Conservation (phyloP, 371 early-diverging fungal genomes). For the Circinella umbellata region DNA sequence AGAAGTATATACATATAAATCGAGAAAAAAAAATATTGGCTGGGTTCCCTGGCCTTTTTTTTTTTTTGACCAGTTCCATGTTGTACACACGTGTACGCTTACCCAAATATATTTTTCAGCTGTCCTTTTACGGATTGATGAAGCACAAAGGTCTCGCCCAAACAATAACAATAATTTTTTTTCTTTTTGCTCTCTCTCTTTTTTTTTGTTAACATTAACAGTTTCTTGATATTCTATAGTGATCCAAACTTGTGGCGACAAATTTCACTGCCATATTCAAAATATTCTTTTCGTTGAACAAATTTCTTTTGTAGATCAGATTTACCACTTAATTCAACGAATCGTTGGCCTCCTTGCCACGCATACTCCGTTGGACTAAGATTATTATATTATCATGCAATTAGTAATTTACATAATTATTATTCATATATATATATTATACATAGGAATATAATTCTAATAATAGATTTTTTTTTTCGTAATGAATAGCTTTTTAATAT, state of each 20-base stretch:
- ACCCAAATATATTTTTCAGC: slow-evolving; percentile 1
- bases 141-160: slow-evolving; percentile 9
- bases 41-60: background rate
- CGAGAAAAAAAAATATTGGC: background rate
- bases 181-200: background rate
- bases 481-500: background rate
- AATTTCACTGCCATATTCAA: slow-evolving; percentile 61
- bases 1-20: too few relatives aligned
- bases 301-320: slow-evolving; percentile 50
- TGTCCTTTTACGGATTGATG: slow-evolving; percentile 1
- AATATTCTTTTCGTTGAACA: slow-evolving; percentile 62
- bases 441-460: too few relatives aligned
- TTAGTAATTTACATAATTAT: too few relatives aligned
- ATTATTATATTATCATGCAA: background rate
- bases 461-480: too few relatives aligned
- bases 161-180: background rate
- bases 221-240: slow-evolving; percentile 5
- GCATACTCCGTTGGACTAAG: slow-evolving; percentile 58
- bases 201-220: background rate
- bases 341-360: slow-evolving; percentile 57
- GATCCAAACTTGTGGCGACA: slow-evolving; percentile 48
- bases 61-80: background rate
- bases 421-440: too few relatives aligned
- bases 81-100: background rate
- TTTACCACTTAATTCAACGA: slow-evolving; percentile 48